Base-by-base conservation (phyloP, 2,329 filamentous ascomycete genomes). In the Elsinoe necatrix region DNA sequence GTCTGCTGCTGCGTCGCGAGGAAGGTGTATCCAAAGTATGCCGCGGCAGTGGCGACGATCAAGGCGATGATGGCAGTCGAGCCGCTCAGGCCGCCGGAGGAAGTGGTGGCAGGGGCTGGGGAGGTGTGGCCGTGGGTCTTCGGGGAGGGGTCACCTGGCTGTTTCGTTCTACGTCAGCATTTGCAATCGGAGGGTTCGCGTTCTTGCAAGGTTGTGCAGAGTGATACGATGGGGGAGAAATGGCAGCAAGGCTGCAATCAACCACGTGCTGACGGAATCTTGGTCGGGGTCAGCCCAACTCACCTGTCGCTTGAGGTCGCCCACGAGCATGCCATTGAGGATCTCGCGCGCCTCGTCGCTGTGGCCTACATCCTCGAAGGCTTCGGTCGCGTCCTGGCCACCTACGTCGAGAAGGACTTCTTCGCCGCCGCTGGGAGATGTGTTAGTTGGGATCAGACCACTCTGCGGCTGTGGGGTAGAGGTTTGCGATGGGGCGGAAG, bases 331-430 rank as follows among this genome's bases (percentile, higher is more conserved):
- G 68, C 83, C 82, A 29, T 86, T 84, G 58, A 98, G 84, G 64
- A 95, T 92, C 78, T 97, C 92, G 64, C 93, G 86, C 64, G 93
- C 93, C 80, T 98, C 93, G 74, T 98, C 93, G 68, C 88, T 95
- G 86, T 98, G 93, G 70, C 93, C 93, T 68, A 98, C 93, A 75
- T 98, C 93, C 79, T 98, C 93, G 72, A 98, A 98, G 61, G 93
- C 92, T 77, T 97, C 93, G 66, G 92, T 95, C 68, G 88, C 87
- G 74, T 98, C 93, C 77, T 95, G 91, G 65, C 93, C 93, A 68
- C 80, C 93, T 62, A 97, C 91, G 66, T 98, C 93, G 65, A 98
- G 86, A 62, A 98, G 79, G 66, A 98, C 93, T 78, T 98, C 93
- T 77, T 98, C 93, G 77, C 93, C 93, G 79, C 93, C 93, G 67